Evolutionary conservation across 495 filamentous ascomycete genomes (phyloP).

Genomic region (Tuber brumale): DNA sequence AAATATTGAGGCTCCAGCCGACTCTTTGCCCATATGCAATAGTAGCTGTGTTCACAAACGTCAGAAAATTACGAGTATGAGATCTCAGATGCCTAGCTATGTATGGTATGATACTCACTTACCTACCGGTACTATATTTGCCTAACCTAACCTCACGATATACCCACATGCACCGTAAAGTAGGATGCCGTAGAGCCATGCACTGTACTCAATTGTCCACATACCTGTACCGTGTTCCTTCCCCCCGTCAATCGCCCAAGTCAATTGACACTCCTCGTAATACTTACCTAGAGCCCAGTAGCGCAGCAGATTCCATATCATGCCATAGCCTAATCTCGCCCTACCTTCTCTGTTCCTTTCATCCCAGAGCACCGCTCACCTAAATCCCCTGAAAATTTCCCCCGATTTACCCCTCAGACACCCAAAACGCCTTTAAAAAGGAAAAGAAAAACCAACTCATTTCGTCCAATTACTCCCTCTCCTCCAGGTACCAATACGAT

Average conservation of each 20-base stretch:
- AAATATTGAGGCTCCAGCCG: too few relatives aligned
- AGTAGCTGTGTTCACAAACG: too few relatives aligned
- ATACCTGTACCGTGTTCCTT: neutral
- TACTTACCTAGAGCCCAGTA: neutral
- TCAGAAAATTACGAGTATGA: too few relatives aligned
- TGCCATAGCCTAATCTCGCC: neutral
- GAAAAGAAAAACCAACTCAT: neutral
- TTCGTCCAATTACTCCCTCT: neutral
- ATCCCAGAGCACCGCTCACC: neutral
- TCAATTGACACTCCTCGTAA: neutral
- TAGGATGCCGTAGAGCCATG: neutral
- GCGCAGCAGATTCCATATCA: neutral
- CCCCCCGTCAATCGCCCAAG: neutral
- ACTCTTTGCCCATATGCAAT: too few relatives aligned
- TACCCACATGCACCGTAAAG: neutral
- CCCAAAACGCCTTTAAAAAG: neutral
- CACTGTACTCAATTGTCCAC: neutral
- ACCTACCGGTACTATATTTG: neutral
- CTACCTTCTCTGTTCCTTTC: neutral
- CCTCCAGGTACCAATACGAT: neutral
- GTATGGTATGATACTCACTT: neutral
- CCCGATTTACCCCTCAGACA: neutral
- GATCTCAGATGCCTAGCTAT: neutral
- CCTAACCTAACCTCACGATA: neutral
- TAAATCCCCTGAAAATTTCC: neutral